Evolutionary conservation across 306 rosid genomes (phyloP).

Genomic region (Begonia loranthoides): DNA sequence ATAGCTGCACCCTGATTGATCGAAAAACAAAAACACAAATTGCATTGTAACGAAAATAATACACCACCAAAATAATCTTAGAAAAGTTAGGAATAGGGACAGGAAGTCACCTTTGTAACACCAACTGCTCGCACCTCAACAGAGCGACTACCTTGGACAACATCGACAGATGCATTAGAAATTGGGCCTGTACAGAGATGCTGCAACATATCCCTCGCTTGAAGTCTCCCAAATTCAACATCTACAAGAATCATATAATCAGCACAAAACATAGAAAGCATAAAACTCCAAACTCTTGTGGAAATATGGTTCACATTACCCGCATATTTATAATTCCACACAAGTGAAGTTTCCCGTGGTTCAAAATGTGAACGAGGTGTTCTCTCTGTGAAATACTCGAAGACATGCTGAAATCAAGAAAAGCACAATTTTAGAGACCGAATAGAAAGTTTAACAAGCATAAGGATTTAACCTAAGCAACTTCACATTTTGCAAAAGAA

Average conservation of each 20-base stretch:
- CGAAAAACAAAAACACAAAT: not conserved
- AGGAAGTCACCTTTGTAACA: constrained; percentile 61
- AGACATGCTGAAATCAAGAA: constrained; percentile 57
- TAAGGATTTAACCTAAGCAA: constrained; percentile 4
- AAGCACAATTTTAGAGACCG: constrained; percentile 13
- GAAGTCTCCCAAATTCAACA: constrained; percentile 82
- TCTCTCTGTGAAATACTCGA: constrained; percentile 82
- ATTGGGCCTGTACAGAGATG: constrained; percentile 98
- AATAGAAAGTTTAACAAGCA: constrained; percentile 10
- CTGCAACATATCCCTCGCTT: constrained; percentile 95
- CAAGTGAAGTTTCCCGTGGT: constrained; percentile 72
- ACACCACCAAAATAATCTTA: not conserved
- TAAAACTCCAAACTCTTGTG: too few species aligned
- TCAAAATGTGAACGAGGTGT: constrained; percentile 79
- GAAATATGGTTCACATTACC: constrained; percentile 21
- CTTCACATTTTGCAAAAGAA: too few species aligned
- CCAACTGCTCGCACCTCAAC: constrained; percentile 95
- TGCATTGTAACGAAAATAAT: not conserved
- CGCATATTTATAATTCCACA: constrained; percentile 93
- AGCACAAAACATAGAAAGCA: not conserved
- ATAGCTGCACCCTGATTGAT: constrained; percentile 82
- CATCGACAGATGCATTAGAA: constrained; percentile 88
- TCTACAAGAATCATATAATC: constrained; percentile 28
- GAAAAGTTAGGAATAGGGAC: not conserved
- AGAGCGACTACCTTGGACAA: constrained; percentile 92